Evolutionary conservation across 2,329 filamentous ascomycete species (phyloP).

Genomic region (Drechslerella dactyloides): DNA sequence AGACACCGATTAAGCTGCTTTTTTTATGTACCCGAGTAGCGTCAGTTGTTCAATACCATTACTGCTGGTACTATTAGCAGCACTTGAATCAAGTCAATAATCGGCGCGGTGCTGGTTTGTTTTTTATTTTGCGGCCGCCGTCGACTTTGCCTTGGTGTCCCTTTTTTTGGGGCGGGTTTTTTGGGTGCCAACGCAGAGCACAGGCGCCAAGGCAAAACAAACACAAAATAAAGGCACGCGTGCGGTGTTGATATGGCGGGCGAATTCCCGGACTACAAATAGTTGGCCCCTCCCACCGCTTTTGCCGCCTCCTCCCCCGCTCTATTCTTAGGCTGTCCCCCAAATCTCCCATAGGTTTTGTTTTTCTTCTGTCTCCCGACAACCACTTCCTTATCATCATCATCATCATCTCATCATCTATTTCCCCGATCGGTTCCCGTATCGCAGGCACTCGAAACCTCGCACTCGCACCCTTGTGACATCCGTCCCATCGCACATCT

Average conservation of each 20-base stretch:
- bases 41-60: too few species aligned
- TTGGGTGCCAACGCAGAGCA: conserved; percentile 1
- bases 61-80: too few species aligned
- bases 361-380: too few species aligned
- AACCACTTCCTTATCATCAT: neutral
- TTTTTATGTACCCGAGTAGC: too few species aligned
- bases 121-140: too few species aligned
- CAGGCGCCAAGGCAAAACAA: conserved; percentile 1
- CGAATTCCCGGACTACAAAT: conserved; percentile 42
- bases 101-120: too few species aligned
- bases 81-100: too few species aligned
- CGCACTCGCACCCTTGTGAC: neutral
- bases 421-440: neutral
- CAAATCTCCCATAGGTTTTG: neutral
- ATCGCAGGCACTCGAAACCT: neutral
- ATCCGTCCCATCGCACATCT: neutral
- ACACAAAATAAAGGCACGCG: conserved; percentile 6
- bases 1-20: too few species aligned
- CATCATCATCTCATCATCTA: neutral
- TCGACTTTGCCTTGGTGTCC: neutral
- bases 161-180: neutral
- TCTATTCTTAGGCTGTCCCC: conserved; percentile 29
- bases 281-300: conserved; percentile 48
- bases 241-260: conserved; percentile 37
- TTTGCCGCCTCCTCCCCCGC: conserved; percentile 3